phyloP scores from a whole-genome alignment of 2,329 filamentous ascomycete genomes.

The Salinomyces thailandicus region DNA sequence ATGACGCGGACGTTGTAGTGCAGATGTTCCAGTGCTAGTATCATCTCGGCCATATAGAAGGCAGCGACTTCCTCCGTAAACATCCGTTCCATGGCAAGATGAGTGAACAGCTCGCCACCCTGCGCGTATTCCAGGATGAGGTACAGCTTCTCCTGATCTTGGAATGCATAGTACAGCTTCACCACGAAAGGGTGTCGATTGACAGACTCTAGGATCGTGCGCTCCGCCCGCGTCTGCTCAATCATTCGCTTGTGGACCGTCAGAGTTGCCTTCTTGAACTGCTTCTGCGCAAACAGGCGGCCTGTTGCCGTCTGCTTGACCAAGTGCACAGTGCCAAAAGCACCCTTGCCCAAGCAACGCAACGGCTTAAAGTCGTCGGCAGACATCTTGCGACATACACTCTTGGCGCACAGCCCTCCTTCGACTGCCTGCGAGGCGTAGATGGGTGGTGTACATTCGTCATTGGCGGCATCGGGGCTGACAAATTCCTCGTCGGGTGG shows the following conservation, averaged over 20 bases:
- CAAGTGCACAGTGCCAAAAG: conserved; percentile 87
- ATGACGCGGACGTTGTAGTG: conserved; percentile 88
- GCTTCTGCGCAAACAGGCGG: conserved; percentile 90
- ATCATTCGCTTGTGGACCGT: conserved; percentile 92
- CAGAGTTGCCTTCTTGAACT: conserved; percentile 93
- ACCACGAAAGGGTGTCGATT: conserved; percentile 96
- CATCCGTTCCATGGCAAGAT: conserved; percentile 87
- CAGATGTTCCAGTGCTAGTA: conserved; percentile 84
- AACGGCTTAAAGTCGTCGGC: conserved; percentile 82
- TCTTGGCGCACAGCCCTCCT: conserved; percentile 44
- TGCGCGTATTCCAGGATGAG: conserved; percentile 95
- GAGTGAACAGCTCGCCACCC: conserved; percentile 93
- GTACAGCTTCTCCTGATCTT: conserved; percentile 95
- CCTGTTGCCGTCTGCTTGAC: conserved; percentile 85
- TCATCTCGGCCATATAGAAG: conserved; percentile 98
- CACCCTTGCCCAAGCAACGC: conserved; percentile 88
- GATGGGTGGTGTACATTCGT: conserved; percentile 21
- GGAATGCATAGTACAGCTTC: conserved; percentile 95
- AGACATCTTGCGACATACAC: conserved; percentile 67
- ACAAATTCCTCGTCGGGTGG: conserved; percentile 75
- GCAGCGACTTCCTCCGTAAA: conserved; percentile 80
- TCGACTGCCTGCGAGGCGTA: conserved; percentile 35
- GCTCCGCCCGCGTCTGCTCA: conserved; percentile 95
- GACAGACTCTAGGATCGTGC: conserved; percentile 86
- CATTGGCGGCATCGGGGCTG: conserved; percentile 45